Base-by-base conservation (phyloP, 768 basidiomycete genomes). In the Cantharellus anzutake region DNA sequence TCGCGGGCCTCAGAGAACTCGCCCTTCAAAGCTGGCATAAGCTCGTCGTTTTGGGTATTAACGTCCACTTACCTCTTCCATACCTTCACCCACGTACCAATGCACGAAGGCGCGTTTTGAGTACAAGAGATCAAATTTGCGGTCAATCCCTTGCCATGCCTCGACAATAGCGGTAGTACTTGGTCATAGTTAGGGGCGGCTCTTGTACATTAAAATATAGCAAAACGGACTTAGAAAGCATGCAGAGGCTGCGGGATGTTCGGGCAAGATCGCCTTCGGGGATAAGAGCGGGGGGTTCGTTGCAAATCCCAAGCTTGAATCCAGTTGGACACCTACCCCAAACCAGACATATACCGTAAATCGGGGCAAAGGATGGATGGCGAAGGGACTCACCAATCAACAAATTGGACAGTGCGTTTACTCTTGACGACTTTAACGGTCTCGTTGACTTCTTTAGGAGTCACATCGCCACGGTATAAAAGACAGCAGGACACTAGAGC, bases 1-100 rank as follows among this genome's bases (percentile, higher is more conserved):
- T 98, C 94, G 66, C 93, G 86, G 52, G 94, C 94, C 74, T 96
- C 93, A 53, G 90, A 92, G 74, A 97, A 97, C 74, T 98, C 94
- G 72, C 94, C 94, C 77, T 29, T 29, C 20, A 29, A 29, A 29
- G 20, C 20, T 29, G 20, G 20, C 20, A 29, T 29, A 29, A 29
- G 20, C 20, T 29, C 20, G 20, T 29, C 20, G 20, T 29, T 29
- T 29, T 29, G 20, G 20, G 20, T 29, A 29, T 29, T 29, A 29
- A 29, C 20, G 20, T 29, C 20, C 20, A 29, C 20, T 29, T 29
- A 29, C 20, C 20, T 98, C 94, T 70, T 97, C 94, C 94, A 98
- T 97, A 76, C 94, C 94, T 74, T 98, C 93, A 69, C 93, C 93
- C 63, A 96, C 93, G 68, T 93, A 94, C 91, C 90, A 86, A 71